phyloP scores from a whole-genome alignment of 2,329 filamentous ascomycete genomes.

The Apiospora phragmitis region DNA sequence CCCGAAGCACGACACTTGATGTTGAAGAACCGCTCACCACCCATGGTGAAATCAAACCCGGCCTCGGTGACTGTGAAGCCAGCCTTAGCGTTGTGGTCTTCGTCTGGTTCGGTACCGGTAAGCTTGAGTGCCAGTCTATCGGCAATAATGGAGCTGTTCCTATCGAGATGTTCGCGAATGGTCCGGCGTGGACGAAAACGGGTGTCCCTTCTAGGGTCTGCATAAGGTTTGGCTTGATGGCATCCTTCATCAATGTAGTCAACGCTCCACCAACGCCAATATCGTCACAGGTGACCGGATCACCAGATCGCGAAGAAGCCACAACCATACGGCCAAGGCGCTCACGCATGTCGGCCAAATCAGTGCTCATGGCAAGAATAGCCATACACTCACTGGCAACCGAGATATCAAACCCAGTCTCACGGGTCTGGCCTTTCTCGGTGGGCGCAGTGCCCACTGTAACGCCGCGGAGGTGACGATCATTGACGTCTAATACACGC shows the following conservation, averaged over 20 bases:
- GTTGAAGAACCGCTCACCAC: constrained; percentile 99
- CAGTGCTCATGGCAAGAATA: constrained; percentile 89
- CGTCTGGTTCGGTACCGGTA: constrained; percentile 88
- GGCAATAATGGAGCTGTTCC: constrained; percentile 91
- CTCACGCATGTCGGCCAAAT: constrained; percentile 85
- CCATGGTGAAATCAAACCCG: constrained; percentile 99
- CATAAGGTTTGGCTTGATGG: constrained; percentile 99
- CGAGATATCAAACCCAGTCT: constrained; percentile 96
- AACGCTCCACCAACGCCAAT: constrained; percentile 90
- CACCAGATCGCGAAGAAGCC: constrained; percentile 79
- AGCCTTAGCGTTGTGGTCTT: constrained; percentile 77
- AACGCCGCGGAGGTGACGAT: constrained; percentile 86
- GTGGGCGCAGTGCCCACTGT: constrained; percentile 87
- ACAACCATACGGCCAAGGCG: constrained; percentile 95
- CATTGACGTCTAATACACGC: constrained; percentile 94
- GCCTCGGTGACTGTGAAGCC: constrained; percentile 97
- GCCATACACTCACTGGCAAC: constrained; percentile 99
- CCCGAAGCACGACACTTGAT: constrained; percentile 98
- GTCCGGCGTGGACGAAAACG: constrained; percentile 95
- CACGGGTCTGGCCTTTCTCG: constrained; percentile 83
- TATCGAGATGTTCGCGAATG: constrained; percentile 98
- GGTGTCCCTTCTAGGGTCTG: constrained; percentile 96
- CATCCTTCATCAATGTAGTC: constrained; percentile 94
- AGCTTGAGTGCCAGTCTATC: constrained; percentile 96
- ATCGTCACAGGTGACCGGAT: constrained; percentile 94